These are phyloP conservation scores for Fusarium fujikuroi DNA, from an alignment of 2,329 filamentous ascomycete species.

Conservation along the genomic window DNA sequence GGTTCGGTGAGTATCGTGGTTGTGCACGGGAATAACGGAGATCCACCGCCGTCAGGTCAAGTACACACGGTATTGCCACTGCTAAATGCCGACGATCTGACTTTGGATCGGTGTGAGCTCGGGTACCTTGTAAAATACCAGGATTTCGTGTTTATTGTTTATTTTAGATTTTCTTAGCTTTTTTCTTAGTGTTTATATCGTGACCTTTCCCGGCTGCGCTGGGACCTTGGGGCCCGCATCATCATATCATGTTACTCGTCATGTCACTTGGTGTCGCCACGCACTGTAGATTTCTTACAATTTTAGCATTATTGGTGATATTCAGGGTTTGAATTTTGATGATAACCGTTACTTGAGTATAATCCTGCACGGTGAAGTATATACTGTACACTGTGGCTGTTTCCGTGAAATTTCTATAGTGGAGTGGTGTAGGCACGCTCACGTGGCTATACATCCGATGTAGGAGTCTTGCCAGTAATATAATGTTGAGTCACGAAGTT, in stretches of 20 bases:
- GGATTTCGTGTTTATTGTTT: not conserved
- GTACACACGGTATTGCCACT: not conserved
- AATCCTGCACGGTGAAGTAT: not conserved
- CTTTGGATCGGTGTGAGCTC: not conserved
- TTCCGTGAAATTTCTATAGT: not conserved
- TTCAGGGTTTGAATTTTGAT: fast-evolving
- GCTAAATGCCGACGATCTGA: not conserved
- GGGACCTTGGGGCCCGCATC: not conserved
- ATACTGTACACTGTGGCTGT: not conserved
- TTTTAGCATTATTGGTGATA: fast-evolving
- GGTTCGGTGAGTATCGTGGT: not conserved
- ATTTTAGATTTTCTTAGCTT: not conserved
- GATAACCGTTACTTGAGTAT: fast-evolving
- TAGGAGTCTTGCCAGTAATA: not conserved
- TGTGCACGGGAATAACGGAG: not conserved
- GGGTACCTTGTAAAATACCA: not conserved
- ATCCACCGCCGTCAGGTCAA: not conserved
- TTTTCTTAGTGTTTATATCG: not conserved
- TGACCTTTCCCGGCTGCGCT: not conserved
- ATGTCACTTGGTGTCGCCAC: not conserved
- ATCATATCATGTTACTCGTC: constrained; percentile 1
- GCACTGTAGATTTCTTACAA: not conserved
- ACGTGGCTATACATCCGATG: not conserved
- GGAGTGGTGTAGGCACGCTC: not conserved
- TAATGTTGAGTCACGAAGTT: not conserved